Evolutionary conservation across 2,329 filamentous ascomycete genomes (phyloP).

Genomic region (Fusarium liriodendri): DNA sequence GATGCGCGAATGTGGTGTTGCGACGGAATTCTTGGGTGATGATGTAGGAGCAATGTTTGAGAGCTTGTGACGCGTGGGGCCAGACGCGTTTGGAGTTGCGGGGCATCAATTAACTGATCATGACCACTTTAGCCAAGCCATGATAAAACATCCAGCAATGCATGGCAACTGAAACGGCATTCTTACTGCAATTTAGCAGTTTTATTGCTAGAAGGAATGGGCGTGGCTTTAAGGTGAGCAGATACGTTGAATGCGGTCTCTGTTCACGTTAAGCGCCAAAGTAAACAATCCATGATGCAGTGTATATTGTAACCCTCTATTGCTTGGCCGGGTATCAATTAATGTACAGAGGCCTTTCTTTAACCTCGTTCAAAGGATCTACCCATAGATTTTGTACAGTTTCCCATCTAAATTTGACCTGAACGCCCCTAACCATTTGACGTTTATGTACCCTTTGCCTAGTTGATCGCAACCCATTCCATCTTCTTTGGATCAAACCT

Average conservation of each 20-base stretch:
- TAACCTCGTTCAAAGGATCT: not conserved
- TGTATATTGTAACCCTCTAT: not conserved
- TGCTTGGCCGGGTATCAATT: constrained; percentile 1
- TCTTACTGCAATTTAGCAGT: no score
- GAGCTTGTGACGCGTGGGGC: constrained; percentile 38
- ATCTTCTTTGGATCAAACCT: constrained; percentile 53
- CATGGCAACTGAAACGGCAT: not conserved
- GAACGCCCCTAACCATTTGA: not conserved
- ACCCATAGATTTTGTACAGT: not conserved
- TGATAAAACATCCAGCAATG: not conserved
- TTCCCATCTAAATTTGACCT: not conserved
- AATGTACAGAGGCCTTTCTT: not conserved
- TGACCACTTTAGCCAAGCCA: not conserved
- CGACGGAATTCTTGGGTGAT: constrained; percentile 16
- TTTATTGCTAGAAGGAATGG: not conserved
- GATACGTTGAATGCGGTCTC: not conserved
- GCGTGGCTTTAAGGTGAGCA: not conserved
- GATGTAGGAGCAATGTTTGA: constrained; percentile 40
- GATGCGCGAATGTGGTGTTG: constrained; percentile 4
- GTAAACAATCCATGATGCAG: not conserved
- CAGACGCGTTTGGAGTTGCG: constrained; percentile 41
- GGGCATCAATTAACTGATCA: constrained; percentile 32
- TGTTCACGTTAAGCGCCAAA: not conserved
- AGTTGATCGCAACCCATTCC: constrained; percentile 45
- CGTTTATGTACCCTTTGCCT: not conserved